Conservation (phyloP, 495 filamentous ascomycete species). For the Podospora anserina region DNA sequence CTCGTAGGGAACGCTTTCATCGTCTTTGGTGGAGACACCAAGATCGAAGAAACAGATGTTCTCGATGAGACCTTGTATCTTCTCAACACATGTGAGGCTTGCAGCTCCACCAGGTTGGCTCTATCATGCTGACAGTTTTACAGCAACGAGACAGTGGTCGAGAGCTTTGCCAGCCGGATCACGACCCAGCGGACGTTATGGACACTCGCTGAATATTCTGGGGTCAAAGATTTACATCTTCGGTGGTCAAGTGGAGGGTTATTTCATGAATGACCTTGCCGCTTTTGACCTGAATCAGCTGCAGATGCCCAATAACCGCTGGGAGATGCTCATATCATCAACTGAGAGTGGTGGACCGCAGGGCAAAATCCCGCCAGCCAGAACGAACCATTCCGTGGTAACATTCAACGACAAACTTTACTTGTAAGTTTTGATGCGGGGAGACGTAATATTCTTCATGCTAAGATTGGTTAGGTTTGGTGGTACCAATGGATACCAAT, state of each 20-base stretch:
- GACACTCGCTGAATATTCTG: slow-evolving; percentile 92
- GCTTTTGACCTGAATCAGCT: slow-evolving; percentile 95
- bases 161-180: slow-evolving; percentile 79
- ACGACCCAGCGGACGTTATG: slow-evolving; percentile 86
- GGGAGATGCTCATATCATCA: slow-evolving; percentile 84
- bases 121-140: slow-evolving; percentile 3
- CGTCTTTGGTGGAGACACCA: slow-evolving; percentile 97
- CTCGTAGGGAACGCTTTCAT: slow-evolving; percentile 98
- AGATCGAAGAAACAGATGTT: slow-evolving; percentile 85
- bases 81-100: slow-evolving; percentile 85
- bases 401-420: slow-evolving; percentile 93
- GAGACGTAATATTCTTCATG: slow-evolving; percentile 1
- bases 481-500: slow-evolving; percentile 86
- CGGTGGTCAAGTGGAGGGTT: slow-evolving; percentile 94
- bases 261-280: slow-evolving; percentile 96
- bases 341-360: slow-evolving; percentile 64
- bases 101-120: neutral
- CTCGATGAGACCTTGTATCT: slow-evolving; percentile 95
- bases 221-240: slow-evolving; percentile 97
- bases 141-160: slow-evolving; percentile 97
- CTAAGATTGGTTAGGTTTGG: slow-evolving; percentile 67
- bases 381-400: slow-evolving; percentile 92
- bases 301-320: slow-evolving; percentile 81
- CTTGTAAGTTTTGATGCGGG: slow-evolving; percentile 59
- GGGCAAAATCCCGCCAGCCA: slow-evolving; percentile 76